Evolutionary conservation across 2,329 filamentous ascomycete species (phyloP).

Genomic region (Paraphoma sp.): DNA sequence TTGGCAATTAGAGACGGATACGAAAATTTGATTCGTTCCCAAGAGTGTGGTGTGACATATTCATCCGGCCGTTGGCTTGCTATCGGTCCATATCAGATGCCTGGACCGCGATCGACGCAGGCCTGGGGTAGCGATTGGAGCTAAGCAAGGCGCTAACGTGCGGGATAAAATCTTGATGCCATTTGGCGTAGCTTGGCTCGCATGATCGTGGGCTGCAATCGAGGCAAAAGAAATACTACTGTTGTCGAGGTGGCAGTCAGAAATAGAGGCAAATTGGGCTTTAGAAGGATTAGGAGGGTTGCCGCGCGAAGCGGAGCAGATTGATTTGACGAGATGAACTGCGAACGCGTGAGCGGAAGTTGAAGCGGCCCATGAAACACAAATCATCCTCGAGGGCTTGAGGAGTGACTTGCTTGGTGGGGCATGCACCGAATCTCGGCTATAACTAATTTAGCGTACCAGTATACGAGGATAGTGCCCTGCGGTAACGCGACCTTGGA

Average conservation of each 20-base stretch:
- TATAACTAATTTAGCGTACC: constrained; percentile 7
- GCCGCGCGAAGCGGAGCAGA: neutral
- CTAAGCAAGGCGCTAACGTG: constrained; percentile 19
- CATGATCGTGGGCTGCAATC: constrained; percentile 6
- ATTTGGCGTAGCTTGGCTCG: constrained; percentile 31
- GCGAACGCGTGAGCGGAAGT: constrained; percentile 1
- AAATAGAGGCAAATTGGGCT: neutral
- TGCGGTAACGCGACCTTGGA: neutral
- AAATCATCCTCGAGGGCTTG: neutral
- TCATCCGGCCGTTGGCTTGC: constrained; percentile 2
- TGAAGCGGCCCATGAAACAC: constrained; percentile 1
- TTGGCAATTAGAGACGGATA: constrained; percentile 4
- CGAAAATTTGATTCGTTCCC: constrained; percentile 11
- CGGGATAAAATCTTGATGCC: constrained; percentile 23
- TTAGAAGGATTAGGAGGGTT: neutral
- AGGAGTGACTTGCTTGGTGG: neutral
- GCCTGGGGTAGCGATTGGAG: constrained; percentile 20
- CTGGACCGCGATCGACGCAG: constrained; percentile 25
- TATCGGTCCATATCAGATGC: constrained; percentile 41
- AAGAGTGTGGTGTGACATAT: constrained; percentile 9
- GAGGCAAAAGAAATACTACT: neutral
- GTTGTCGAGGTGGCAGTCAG: neutral
- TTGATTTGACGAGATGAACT: neutral
- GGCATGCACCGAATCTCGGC: constrained; percentile 16
- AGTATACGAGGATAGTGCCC: neutral